These are phyloP conservation scores for Alternaria postmessia DNA, from an alignment of 2,329 filamentous ascomycete genomes.

Conservation along the genomic window DNA sequence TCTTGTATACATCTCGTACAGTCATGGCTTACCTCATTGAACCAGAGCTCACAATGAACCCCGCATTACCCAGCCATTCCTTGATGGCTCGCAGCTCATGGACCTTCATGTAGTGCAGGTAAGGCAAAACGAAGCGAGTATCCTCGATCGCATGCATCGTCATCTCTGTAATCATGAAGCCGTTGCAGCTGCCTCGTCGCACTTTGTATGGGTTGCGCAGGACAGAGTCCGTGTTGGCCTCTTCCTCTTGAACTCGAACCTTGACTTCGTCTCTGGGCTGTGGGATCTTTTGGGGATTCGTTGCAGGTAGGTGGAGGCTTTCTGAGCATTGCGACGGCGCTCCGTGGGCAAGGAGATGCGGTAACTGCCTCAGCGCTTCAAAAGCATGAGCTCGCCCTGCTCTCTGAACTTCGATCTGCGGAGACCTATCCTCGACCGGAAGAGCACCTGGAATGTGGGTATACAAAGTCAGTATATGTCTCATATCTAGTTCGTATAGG, in stretches of 20 bases:
- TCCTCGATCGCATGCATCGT: constrained; percentile 31
- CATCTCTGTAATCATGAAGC: constrained; percentile 25
- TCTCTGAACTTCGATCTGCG: neutral
- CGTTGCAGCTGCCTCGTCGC: constrained; percentile 31
- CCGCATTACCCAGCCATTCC: constrained; percentile 25
- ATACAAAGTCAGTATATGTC: too few species aligned
- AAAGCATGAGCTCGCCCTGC: constrained; percentile 3
- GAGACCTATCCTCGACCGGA: neutral
- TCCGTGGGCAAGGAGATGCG: neutral
- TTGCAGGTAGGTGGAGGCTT: constrained; percentile 1
- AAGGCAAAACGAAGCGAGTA: constrained; percentile 26
- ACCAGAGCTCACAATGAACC: constrained; percentile 22
- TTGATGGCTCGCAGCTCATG: constrained; percentile 36
- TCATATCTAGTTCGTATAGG: too few species aligned
- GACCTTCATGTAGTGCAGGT: constrained; percentile 34
- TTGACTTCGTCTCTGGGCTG: constrained; percentile 23
- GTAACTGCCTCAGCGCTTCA: neutral
- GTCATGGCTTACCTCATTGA: constrained; percentile 16
- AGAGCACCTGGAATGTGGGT: neutral
- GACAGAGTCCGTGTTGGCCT: constrained; percentile 7
- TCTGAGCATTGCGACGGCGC: neutral
- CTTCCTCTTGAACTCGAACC: constrained; percentile 25
- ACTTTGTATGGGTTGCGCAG: constrained; percentile 26
- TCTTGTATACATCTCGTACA: neutral
- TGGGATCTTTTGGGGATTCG: constrained; percentile 11